Evolutionary conservation across 73 alveolate species (phyloP).

Genomic region (Tetrahymena borealis): DNA sequence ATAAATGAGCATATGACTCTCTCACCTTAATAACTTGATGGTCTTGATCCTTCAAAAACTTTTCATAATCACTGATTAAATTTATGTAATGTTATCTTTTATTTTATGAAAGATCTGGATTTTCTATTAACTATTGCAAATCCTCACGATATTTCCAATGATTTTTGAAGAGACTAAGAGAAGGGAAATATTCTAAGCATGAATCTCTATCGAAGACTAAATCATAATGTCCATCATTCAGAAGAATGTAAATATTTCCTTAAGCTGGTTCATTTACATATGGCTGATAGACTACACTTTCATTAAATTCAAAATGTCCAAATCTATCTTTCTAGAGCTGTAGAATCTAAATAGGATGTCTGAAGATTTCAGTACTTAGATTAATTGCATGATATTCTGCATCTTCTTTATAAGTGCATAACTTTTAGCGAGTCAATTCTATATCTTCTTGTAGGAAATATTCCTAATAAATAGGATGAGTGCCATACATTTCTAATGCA

Average conservation of each 20-base stretch:
- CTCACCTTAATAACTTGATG: background rate
- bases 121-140: background rate
- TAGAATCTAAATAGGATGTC: background rate
- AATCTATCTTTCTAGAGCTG: background rate
- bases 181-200: background rate
- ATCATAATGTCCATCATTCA: background rate
- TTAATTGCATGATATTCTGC: background rate
- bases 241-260: background rate
- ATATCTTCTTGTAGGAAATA: background rate
- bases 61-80: background rate
- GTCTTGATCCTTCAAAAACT: background rate
- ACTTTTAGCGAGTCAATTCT: background rate
- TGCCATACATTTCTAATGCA: background rate
- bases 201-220: background rate
- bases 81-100: background rate
- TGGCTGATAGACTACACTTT: background rate
- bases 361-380: background rate
- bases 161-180: background rate
- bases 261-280: background rate
- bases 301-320: background rate
- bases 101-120: background rate
- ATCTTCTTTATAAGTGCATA: background rate
- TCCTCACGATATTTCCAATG: background rate
- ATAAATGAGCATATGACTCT: background rate
- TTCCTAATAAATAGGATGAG: background rate